Percentiles rank a stretch among this genome's conserved stretches.
Evolutionary conservation across 805 yeast species (phyloP).

Genomic region (Candida fluviatilis): DNA sequence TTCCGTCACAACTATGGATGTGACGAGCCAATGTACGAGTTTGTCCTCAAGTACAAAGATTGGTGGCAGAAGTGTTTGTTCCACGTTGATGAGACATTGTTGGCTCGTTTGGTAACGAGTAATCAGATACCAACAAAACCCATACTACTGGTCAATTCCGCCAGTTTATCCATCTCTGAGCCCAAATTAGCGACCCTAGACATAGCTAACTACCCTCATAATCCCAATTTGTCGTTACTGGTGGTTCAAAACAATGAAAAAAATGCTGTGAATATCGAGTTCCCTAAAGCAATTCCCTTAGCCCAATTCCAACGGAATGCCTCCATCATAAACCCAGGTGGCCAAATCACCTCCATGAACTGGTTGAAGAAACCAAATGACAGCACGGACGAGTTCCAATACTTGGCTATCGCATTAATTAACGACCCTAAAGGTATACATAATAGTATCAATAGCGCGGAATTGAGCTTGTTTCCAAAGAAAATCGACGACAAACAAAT

Average conservation of each 20-base stretch:
- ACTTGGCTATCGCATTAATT: conserved; percentile 49
- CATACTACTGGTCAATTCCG: neutral
- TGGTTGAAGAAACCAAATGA: conserved; percentile 42
- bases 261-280: neutral
- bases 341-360: conserved; percentile 46
- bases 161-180: neutral
- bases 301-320: neutral
- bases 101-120: conserved; percentile 5
- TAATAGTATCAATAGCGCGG: conserved; percentile 19
- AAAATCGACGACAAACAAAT: conserved; percentile 9
- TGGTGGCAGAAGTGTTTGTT: conserved; percentile 49
- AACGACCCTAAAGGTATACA: conserved; percentile 22
- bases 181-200: too few relatives aligned
- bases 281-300: neutral
- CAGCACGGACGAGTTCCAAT: conserved; percentile 20
- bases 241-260: neutral
- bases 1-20: conserved; percentile 45
- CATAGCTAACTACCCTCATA: too few relatives aligned
- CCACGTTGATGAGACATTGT: conserved; percentile 29
- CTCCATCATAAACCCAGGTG: conserved; percentile 45
- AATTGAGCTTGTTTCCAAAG: conserved; percentile 27
- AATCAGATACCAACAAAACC: conserved; percentile 4
- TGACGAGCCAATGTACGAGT: conserved; percentile 39
- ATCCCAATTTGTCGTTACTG: too few relatives aligned
- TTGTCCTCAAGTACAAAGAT: conserved; percentile 41